Base-by-base conservation (phyloP, 805 yeast genomes). In the Cephaloascus albidus region DNA sequence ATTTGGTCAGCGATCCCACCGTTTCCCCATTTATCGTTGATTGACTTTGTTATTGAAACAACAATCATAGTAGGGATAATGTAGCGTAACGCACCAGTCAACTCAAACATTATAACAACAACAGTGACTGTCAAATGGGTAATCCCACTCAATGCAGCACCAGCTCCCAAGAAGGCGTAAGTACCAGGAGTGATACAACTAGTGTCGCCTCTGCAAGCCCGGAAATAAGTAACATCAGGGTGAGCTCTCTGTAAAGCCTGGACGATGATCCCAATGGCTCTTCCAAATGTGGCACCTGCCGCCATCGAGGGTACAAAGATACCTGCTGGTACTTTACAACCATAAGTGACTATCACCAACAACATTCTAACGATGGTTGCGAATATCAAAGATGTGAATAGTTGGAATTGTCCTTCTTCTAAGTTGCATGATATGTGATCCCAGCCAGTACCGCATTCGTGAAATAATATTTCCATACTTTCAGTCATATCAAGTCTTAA, bases 251-350 rank as follows among this genome's bases (percentile, higher is more conserved):
- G 51, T 18, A 63, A 39, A 4, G 60, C 45, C 45, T 85, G 84
- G 42, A 86, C 78, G 4, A 83, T 43, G 6, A 87, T 62, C 3
- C 98, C 97, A 10, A 93, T 50, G 0, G 89, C 82, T 38, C 97
- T 70, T 5, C 98, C 98, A 58, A 86, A 84, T 0, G 95, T 77
- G 0, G 97, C 97, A 18, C 98, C 98, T 1, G 88, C 84, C 0
- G 96, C 89, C 95, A 93, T 86, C 2, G 96, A 85, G 2, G 98
- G 98, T 39, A 93, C 95, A 60, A 93, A 83, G 4, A 90, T 86
- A 14, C 98, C 98, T n/a, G 97, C 95, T 0, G 98, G 98, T 0
- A 90, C 89, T 58, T 83, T 87, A 45, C 88, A 80, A 2, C 96
- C 96, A 56, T 94, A 93, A 0, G 97, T 83, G 14, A 93, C 68